Conservation (phyloP, 352 stramenopile genomes). For the Phytophthora uliginosa region DNA sequence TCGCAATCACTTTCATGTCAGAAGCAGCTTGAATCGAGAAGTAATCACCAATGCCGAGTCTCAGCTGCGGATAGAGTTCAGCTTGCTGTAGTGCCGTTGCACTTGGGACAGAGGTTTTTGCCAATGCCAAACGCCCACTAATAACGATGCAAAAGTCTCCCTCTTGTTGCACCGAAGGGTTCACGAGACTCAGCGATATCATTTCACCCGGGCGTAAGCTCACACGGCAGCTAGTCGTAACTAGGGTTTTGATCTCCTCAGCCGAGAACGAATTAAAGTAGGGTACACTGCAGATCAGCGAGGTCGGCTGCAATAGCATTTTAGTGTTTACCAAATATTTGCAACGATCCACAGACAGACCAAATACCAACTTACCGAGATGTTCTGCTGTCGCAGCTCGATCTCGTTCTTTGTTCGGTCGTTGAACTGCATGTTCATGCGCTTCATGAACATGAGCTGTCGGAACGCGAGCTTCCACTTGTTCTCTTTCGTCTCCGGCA, state of each 20-base stretch:
- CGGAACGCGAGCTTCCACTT: slow-evolving; percentile 83
- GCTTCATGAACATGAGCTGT: slow-evolving; percentile 88
- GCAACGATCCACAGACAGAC: neutral
- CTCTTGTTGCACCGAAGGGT: slow-evolving; percentile 25
- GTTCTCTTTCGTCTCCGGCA: slow-evolving; percentile 50
- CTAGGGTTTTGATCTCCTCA: slow-evolving; percentile 63
- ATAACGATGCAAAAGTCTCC: slow-evolving; percentile 74
- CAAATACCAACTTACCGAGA: slow-evolving; percentile 48
- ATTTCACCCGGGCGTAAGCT: slow-evolving; percentile 65
- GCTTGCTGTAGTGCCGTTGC: slow-evolving; percentile 58
- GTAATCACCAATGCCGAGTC: slow-evolving; percentile 78
- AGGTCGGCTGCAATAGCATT: slow-evolving; percentile 53
- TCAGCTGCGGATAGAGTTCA: slow-evolving; percentile 61
- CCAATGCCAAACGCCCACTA: slow-evolving; percentile 63
- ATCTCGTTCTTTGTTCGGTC: slow-evolving; percentile 85
- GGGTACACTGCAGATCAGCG: slow-evolving; percentile 79
- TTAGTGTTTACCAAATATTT: neutral
- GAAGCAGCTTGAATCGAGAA: slow-evolving; percentile 54
- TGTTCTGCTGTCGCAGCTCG: slow-evolving; percentile 81
- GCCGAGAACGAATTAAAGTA: slow-evolving; percentile 79
- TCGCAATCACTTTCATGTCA: slow-evolving; percentile 72
- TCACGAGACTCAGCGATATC: slow-evolving; percentile 36
- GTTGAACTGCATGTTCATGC: slow-evolving; percentile 86
- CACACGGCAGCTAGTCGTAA: slow-evolving; percentile 51
- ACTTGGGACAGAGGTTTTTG: slow-evolving; percentile 42